Conservation (phyloP, 1,284 basidiomycete genomes). For the Microbotryum silenes-acaulis region DNA sequence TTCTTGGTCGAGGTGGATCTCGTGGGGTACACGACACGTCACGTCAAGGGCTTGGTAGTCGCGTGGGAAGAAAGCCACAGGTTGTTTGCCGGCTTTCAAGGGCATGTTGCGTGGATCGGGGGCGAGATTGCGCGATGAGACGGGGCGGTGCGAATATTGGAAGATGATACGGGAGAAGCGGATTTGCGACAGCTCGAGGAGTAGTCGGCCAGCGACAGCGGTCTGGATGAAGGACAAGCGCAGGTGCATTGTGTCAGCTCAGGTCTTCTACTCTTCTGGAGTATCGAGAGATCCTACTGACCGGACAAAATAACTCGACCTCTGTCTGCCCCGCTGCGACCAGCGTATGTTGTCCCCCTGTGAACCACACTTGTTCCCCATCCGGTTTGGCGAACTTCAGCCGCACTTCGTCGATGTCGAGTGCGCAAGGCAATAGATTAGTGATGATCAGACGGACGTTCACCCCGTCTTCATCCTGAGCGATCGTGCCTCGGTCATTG, state of each 20-base stretch:
- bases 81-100: not conserved
- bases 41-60: slow-evolving; percentile 57
- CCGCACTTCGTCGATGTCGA: slow-evolving; percentile 35
- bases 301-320: slow-evolving; percentile 58
- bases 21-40: slow-evolving; percentile 10
- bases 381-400: slow-evolving; percentile 39
- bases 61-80: slow-evolving; percentile 47
- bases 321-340: slow-evolving; percentile 50
- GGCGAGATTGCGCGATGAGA: slow-evolving; percentile 30
- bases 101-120: slow-evolving; percentile 45
- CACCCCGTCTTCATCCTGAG: slow-evolving; percentile 57
- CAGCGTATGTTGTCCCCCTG: slow-evolving; percentile 42
- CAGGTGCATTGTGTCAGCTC: not conserved
- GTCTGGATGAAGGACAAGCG: slow-evolving; percentile 45
- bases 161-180: slow-evolving; percentile 38
- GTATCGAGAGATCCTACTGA: slow-evolving; percentile 43
- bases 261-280: too few species aligned
- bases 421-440: slow-evolving; percentile 61
- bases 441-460: slow-evolving; percentile 52
- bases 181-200: slow-evolving; percentile 37
- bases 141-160: slow-evolving; percentile 36
- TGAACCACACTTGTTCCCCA: slow-evolving; percentile 46
- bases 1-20: slow-evolving; percentile 57
- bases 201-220: slow-evolving; percentile 51
- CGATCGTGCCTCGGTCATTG: slow-evolving; percentile 46